Percentiles rank a stretch among this genome's conserved stretches.
Evolutionary conservation across 768 basidiomycete genomes (phyloP).

Genomic region (Termitomyces sp.): DNA sequence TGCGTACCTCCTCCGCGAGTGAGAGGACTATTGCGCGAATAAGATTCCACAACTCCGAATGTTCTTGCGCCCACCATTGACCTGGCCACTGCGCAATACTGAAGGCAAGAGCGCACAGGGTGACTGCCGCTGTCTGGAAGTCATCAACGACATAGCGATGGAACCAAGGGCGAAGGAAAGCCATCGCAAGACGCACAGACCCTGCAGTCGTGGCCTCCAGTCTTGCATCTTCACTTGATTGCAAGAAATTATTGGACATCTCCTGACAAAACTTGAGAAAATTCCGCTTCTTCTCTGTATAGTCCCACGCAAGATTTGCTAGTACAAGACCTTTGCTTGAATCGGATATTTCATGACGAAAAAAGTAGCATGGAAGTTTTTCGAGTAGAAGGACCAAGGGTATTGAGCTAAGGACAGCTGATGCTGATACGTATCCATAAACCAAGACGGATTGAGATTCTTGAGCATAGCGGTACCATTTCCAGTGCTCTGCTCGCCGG

Average conservation of each 20-base stretch:
- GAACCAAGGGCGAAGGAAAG: conserved; percentile 69
- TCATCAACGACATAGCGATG: conserved; percentile 38
- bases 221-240: conserved; percentile 46
- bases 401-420: conserved; percentile 63
- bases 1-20: conserved; percentile 60
- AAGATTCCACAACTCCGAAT: conserved; percentile 54
- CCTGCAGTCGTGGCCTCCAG: conserved; percentile 62
- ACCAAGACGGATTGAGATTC: conserved; percentile 76
- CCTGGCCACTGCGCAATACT: conserved; percentile 62
- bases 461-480: conserved; percentile 69
- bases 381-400: conserved; percentile 60
- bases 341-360: conserved; percentile 22
- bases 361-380: conserved; percentile 70
- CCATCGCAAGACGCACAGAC: conserved; percentile 61
- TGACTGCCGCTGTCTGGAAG: conserved; percentile 27
- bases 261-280: conserved; percentile 70
- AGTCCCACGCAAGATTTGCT: conserved; percentile 44
- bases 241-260: conserved; percentile 58
- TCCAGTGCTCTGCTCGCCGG: conserved; percentile 48
- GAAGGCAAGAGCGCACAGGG: conserved; percentile 36
- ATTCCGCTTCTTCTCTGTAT: conserved; percentile 49
- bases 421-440: conserved; percentile 58
- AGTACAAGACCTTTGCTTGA: conserved; percentile 25
- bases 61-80: conserved; percentile 61
- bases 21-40: conserved; percentile 54